Evolutionary conservation across 208 protist genomes (phyloP).

Genomic region (Lotmaria passim): DNA sequence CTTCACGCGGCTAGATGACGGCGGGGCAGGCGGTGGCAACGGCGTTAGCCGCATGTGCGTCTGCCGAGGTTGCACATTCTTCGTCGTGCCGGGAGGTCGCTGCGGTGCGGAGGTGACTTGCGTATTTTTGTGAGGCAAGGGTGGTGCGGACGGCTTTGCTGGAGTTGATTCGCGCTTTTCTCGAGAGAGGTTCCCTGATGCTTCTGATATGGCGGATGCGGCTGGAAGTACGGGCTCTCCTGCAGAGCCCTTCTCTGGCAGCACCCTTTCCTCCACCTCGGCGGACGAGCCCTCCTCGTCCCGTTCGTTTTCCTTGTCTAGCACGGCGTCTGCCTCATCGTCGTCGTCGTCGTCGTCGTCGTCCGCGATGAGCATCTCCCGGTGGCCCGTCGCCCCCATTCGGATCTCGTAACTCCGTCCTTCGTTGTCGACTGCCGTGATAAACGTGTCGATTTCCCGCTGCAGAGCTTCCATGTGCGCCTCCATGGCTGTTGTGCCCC

Average conservation of each 20-base stretch:
- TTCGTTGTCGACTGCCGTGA: constrained; percentile 85
- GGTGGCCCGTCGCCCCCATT: constrained; percentile 43
- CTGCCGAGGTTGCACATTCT: too few species aligned
- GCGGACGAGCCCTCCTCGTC: too few species aligned
- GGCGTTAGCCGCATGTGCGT: background rate
- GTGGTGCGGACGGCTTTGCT: background rate
- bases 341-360: constrained; percentile 18
- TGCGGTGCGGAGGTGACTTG: too few species aligned
- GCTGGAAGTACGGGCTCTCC: too few species aligned
- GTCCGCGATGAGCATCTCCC: constrained; percentile 68
- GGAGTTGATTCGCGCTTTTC: background rate
- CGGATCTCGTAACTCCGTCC: constrained; percentile 74
- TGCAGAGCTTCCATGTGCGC: constrained; percentile 52
- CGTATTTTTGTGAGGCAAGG: too few species aligned
- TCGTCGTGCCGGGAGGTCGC: background rate
- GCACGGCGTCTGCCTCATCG: background rate
- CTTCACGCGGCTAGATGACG: background rate
- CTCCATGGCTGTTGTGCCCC: constrained; percentile 39
- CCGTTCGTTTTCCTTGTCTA: too few species aligned
- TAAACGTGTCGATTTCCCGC: constrained; percentile 74
- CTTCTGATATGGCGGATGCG: background rate
- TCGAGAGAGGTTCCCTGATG: background rate
- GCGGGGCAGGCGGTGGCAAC: background rate
- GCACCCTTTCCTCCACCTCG: too few species aligned
- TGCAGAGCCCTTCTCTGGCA: too few species aligned